phyloP scores from a whole-genome alignment of 305 asterid species.

The Caryopteris hybrid region DNA sequence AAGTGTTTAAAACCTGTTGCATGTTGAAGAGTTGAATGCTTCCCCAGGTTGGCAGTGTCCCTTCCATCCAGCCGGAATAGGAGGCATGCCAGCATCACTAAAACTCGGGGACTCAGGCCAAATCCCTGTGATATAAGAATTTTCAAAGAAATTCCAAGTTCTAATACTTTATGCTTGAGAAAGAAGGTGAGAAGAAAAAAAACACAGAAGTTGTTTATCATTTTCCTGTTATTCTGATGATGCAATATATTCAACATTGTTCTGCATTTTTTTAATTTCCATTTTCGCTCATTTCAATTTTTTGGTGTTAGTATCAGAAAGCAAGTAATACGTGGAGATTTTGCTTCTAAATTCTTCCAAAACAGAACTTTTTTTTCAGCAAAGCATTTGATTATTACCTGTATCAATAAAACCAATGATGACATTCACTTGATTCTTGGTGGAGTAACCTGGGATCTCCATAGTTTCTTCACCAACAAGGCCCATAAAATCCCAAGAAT shows the following conservation, averaged over 20 bases:
- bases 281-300: neutral
- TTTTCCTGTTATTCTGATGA: neutral
- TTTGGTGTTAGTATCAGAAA: neutral
- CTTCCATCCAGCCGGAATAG: slow-evolving; percentile 78
- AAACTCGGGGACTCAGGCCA: slow-evolving; percentile 96
- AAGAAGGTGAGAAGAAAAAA: neutral
- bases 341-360: neutral
- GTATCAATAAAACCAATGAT: slow-evolving; percentile 91
- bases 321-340: neutral
- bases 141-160: slow-evolving; percentile 3
- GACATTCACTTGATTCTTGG: slow-evolving; percentile 89
- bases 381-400: slow-evolving; percentile 37
- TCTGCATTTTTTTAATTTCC: neutral
- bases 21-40: slow-evolving; percentile 68
- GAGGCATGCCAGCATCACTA: slow-evolving; percentile 72
- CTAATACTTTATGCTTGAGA: slow-evolving; percentile 1
- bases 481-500: slow-evolving; percentile 99
- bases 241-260: neutral
- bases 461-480: slow-evolving; percentile 70
- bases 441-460: slow-evolving; percentile 90
- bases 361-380: neutral
- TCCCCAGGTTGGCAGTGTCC: slow-evolving; percentile 88
- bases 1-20: slow-evolving; percentile 65
- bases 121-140: slow-evolving; percentile 48
- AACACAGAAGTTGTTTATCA: neutral